Percentiles rank a stretch among this genome's conserved stretches.
These are phyloP conservation scores for Ambrosiella beaveri DNA, from an alignment of 2,329 filamentous ascomycete genomes.

Conservation along the genomic window DNA sequence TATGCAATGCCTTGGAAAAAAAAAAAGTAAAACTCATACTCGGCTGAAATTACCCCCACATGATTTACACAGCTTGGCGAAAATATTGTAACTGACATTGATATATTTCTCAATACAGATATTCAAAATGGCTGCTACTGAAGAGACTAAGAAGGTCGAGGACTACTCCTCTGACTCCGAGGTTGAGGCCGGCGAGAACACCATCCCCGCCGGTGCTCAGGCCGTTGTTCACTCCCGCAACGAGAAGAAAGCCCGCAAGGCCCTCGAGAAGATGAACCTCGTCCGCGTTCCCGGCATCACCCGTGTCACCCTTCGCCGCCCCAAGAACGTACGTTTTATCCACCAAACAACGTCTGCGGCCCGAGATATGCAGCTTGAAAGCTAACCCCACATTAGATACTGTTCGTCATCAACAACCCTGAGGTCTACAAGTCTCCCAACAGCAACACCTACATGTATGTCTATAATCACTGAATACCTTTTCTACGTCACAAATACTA, in stretches of 20 bases:
- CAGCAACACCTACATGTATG: constrained; percentile 99
- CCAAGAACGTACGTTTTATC: constrained; percentile 76
- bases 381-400: constrained; percentile 48
- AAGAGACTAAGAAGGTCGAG: constrained; percentile 66
- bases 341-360: not conserved
- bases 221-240: constrained; percentile 94
- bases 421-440: constrained; percentile 99
- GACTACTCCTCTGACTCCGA: constrained; percentile 57
- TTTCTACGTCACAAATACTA: not conserved
- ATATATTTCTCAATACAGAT: not conserved
- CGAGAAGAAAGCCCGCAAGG: constrained; percentile 99
- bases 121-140: constrained; percentile 78
- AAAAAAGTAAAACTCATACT: not conserved
- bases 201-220: constrained; percentile 64
- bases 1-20: too few species aligned
- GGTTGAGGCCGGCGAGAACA: constrained; percentile 60
- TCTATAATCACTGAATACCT: constrained; percentile 12
- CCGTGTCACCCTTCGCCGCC: constrained; percentile 89
- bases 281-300: constrained; percentile 96
- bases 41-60: not conserved
- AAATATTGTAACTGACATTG: not conserved
- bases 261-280: constrained; percentile 93
- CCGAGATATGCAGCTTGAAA: not conserved
- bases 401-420: constrained; percentile 99
- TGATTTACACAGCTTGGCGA: not conserved